Conservation (phyloP, 1,139 yeast species). For the Geotrichum australiense region DNA sequence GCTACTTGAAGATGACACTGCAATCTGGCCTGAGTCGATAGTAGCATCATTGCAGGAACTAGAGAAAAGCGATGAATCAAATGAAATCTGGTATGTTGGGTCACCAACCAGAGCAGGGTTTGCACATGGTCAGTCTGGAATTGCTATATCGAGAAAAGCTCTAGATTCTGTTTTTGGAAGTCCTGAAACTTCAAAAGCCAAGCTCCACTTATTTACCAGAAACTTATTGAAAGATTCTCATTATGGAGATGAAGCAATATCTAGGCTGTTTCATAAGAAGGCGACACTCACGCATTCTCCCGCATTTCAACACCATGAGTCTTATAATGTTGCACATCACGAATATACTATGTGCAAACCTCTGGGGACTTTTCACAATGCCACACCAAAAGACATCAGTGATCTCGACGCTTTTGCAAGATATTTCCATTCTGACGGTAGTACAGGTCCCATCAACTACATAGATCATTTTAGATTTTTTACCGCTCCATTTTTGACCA, state of each 20-base stretch:
- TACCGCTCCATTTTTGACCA: conserved; percentile 29
- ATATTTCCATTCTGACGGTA: conserved; percentile 21
- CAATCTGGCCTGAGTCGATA: conserved; percentile 18
- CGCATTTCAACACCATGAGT: conserved; percentile 32
- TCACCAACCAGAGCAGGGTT: conserved; percentile 27
- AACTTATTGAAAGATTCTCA: conserved; percentile 4
- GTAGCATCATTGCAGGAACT: not conserved
- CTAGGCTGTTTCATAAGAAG: conserved; percentile 24
- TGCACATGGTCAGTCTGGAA: conserved; percentile 38
- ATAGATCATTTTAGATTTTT: conserved; percentile 33
- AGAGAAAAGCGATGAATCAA: conserved; percentile 16
- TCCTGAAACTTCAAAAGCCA: conserved; percentile 24
- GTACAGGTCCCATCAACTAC: conserved; percentile 25
- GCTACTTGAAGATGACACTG: conserved; percentile 36
- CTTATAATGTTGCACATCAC: conserved; percentile 21
- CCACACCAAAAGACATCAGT: conserved; percentile 31
- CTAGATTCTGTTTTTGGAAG: not conserved
- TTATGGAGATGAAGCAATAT: conserved; percentile 36
- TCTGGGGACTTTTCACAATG: conserved; percentile 34
- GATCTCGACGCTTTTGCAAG: conserved; percentile 34
- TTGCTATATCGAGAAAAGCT: conserved; percentile 28
- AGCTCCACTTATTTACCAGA: conserved; percentile 20
- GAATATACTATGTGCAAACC: conserved; percentile 31
- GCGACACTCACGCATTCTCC: conserved; percentile 17
- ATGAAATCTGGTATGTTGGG: conserved; percentile 30